A percentile compares a stretch with the other conserved stretches of the same genome.
These are phyloP conservation scores for Leccinum sublutescens DNA, from an alignment of 768 basidiomycete species.

Conservation along the genomic window DNA sequence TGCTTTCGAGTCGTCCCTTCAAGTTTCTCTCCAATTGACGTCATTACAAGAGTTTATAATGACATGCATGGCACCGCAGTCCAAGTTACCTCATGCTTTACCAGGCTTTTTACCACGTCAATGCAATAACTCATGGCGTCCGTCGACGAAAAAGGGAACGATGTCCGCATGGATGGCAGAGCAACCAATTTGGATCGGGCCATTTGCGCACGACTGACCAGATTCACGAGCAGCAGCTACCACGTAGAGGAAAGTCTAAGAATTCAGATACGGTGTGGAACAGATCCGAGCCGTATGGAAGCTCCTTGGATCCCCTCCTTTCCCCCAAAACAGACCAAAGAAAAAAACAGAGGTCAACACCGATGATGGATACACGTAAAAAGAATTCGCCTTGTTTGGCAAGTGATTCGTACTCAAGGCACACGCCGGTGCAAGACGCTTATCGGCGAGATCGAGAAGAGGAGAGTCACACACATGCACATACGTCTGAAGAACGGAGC, in stretches of 20 bases:
- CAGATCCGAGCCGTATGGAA: slow-evolving; percentile 3
- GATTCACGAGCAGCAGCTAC: not conserved
- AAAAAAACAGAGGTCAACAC: not conserved
- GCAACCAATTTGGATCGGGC: not conserved
- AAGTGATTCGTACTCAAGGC: not conserved
- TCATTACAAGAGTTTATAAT: not conserved
- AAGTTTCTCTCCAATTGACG: not conserved
- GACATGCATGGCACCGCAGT: not conserved
- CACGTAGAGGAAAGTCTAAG: not conserved
- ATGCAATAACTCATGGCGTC: not conserved
- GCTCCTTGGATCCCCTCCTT: not conserved
- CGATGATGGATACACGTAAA: slow-evolving; percentile 7
- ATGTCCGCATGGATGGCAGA: not conserved
- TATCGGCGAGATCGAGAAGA: not conserved
- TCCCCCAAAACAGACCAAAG: not conserved
- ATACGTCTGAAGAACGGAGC: not conserved
- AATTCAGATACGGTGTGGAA: not conserved
- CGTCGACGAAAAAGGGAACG: not conserved
- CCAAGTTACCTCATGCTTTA: not conserved
- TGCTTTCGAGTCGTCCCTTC: not conserved
- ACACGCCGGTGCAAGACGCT: not conserved
- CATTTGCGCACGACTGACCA: not conserved
- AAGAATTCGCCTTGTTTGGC: not conserved
- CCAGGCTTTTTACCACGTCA: not conserved
- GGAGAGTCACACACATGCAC: not conserved